Evolutionary conservation across 2,329 filamentous ascomycete genomes (phyloP), one percentile per base, ranked within the genome.

Genomic region (Aspergillus neotritici): DNA sequence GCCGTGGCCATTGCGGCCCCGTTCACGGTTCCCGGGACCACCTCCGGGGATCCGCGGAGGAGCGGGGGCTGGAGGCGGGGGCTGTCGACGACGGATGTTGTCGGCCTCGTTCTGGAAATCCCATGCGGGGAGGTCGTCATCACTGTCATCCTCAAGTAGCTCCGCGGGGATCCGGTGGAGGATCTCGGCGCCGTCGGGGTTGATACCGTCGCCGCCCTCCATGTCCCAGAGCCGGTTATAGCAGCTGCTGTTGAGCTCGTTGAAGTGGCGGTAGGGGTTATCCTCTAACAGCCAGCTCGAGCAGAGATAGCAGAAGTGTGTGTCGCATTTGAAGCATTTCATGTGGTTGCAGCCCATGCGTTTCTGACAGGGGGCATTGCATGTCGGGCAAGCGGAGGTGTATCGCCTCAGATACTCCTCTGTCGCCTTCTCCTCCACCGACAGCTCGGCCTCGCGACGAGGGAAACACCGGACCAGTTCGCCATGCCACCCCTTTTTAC

Each of bases 261-360:
- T 95, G 71, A 90, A 98, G 64, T 98, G 93, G 42, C 76, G 70
- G 60, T 97, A 97, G 1, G 90, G 90, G 54, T 95, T 93, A 13
- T 71, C 74, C 0, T 86, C 80, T 43, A 84, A 78, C 33, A 98
- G 75, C 86, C 87, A 97, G n/a, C 82, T 77, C 0, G 85, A 84
- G 61, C 93, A 97, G 1, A 97, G 77, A 55, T 97, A 97, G 70
- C 93, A 98, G 63, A 96, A 97, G 65, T 97, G 91, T 2, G 87
- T 86, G 40, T 84, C 76, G 71, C 93, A 98, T 51, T 87, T 83
- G 64, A 84, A 87, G 68, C 91, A 96, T 38, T 84, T 86, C 89
- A 97, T 97, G 67, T 96, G 90, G 66, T 96, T 96, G 74, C 93
- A 98, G 31, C 93, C 93, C 60, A 87, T 82, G 1, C 85, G 87